phyloP scores from a whole-genome alignment of 768 basidiomycete species.

The Rickenella mellea region DNA sequence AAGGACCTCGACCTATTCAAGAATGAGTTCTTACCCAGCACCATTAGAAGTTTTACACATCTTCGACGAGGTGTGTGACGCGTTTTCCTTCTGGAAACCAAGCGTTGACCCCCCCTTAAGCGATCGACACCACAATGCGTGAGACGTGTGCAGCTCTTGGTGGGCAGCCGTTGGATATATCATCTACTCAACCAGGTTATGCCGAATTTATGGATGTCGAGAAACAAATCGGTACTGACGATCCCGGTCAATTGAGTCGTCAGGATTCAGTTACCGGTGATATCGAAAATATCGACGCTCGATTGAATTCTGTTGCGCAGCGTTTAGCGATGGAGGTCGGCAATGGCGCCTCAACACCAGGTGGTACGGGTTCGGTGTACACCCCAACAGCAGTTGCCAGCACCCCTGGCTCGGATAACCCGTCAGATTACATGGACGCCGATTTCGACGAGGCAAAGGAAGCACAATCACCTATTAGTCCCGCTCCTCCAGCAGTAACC shows the following conservation, averaged over 20 bases:
- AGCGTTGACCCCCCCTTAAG: too few species aligned
- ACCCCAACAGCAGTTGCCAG: background rate
- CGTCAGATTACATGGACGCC: too few species aligned
- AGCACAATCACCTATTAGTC: background rate
- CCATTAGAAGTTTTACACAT: slow-evolving; percentile 8
- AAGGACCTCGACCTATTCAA: slow-evolving; percentile 12
- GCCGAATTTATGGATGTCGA: slow-evolving; percentile 11
- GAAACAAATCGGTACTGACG: background rate
- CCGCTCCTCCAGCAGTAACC: background rate
- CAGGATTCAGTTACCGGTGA: background rate
- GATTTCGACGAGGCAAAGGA: background rate
- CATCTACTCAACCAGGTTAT: slow-evolving; percentile 7
- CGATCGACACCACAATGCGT: slow-evolving; percentile 10
- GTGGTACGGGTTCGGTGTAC: background rate
- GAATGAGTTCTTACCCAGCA: slow-evolving; percentile 11
- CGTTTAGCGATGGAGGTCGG: background rate
- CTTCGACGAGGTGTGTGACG: slow-evolving; percentile 8
- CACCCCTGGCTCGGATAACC: background rate
- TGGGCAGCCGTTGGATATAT: slow-evolving; percentile 4
- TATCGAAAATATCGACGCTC: background rate
- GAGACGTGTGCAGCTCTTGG: slow-evolving; percentile 10
- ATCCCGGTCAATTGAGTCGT: background rate
- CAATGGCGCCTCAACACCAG: background rate
- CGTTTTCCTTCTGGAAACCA: too few species aligned
- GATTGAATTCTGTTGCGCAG: background rate